Evolutionary conservation across 768 basidiomycete genomes (phyloP).

Genomic region (Sporobolomyces pararoseus): DNA sequence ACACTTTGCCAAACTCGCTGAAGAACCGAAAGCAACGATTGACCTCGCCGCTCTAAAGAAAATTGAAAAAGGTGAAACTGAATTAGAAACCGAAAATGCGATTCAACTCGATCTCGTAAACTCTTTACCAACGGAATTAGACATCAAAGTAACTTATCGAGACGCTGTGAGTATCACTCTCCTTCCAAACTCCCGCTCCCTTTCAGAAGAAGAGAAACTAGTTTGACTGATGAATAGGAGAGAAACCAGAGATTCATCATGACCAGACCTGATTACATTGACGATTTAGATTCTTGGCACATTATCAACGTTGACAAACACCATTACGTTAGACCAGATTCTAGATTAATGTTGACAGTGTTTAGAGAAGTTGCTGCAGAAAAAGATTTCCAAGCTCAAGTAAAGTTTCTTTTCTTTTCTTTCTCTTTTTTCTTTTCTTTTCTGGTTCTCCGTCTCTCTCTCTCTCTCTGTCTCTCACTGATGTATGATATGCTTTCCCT

Average conservation of each 20-base stretch:
- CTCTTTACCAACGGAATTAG: conserved; percentile 56
- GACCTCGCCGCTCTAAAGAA: conserved; percentile 57
- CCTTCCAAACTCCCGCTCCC: neutral
- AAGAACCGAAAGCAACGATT: conserved; percentile 49
- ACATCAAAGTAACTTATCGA: conserved; percentile 33
- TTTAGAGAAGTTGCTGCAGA: conserved; percentile 67
- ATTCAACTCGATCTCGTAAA: conserved; percentile 57
- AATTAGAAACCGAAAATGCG: conserved; percentile 48
- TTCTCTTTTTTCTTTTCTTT: too few relatives aligned
- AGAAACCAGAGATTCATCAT: conserved; percentile 62
- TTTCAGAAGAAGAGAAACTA: too few relatives aligned
- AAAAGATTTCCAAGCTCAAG: conserved; percentile 69
- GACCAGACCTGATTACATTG: conserved; percentile 71
- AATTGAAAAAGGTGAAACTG: conserved; percentile 54
- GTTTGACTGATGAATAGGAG: too few relatives aligned
- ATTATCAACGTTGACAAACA: conserved; percentile 53
- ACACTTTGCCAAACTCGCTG: conserved; percentile 31
- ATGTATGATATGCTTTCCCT: neutral
- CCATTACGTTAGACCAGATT: conserved; percentile 75
- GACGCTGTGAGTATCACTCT: conserved; percentile 26
- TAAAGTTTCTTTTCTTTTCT: too few relatives aligned
- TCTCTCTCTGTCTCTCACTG: neutral
- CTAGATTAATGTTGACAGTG: conserved; percentile 68
- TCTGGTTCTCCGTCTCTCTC: too few relatives aligned
- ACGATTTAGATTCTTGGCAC: conserved; percentile 63